Base-by-base conservation (phyloP, 106 monocot genomes). In the Allium sativum region DNA sequence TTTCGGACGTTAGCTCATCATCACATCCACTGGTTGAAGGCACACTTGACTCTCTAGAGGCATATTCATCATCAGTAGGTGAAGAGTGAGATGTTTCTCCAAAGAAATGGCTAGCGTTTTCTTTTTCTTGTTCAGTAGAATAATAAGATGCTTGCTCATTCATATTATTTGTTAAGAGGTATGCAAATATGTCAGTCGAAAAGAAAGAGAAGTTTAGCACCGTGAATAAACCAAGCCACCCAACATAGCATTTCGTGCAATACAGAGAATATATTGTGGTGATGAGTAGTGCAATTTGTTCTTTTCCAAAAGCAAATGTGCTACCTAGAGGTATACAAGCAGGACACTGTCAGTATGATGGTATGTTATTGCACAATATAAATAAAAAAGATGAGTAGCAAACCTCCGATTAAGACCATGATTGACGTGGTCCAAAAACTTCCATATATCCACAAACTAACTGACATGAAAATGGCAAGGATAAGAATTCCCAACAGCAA, bases 21-120 rank as follows among this genome's bases (percentile, higher is more conserved):
- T 84, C 87, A 53, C 64, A 44, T 43, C 91, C 98, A 80, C 98
- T 98, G 12, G 98, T 92, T 70, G 98, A 98, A 42, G 92, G 73
- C 57, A 75, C 56, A 44, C 59, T 56, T 17, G 72, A n/a, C 63
- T 77, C 73, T 45, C 53, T 65, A 47, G 44, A 79, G 41, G 63
- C 51, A 75, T 68, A 68, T 14, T 46, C 62, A 75, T 75, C 74
- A 51, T 78, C 89, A 47, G 40, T 48, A 46, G 42, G 59, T 52
- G 81, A 74, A 50, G 53, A 64, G 55, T 79, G 51, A 58, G 68
- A 66, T 44, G 65, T 42, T 17, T 81, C 78, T 11, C 54, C 55
- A 69, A 55, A 69, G 59, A 67, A 61, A 40, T 67, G 54, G 66
- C 63, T 56, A 41, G 65, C 68, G 45, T 43, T 68, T 59, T 75